Conservation (phyloP, 495 filamentous ascomycete species). For the Hypoxylon cercidicola region DNA sequence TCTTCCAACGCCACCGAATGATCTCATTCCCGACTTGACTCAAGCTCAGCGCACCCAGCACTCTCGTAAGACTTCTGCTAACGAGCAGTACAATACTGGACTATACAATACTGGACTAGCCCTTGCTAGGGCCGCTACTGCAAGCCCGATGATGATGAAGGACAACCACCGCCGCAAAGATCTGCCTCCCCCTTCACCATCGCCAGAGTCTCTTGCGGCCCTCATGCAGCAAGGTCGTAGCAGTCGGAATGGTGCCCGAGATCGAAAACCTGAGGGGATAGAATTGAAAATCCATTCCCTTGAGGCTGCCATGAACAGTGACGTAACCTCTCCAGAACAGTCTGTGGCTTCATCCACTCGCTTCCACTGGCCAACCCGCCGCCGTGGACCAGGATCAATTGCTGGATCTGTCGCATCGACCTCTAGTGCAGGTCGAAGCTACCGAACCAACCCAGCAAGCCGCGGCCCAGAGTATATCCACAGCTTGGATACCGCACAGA, state of each 20-base stretch:
- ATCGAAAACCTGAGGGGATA: slow-evolving; percentile 83
- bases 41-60: slow-evolving; percentile 29
- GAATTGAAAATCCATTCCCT: slow-evolving; percentile 75
- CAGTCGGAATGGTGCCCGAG: slow-evolving; percentile 75
- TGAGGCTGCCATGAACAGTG: slow-evolving; percentile 62
- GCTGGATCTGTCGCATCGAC: slow-evolving; percentile 57
- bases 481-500: slow-evolving; percentile 81
- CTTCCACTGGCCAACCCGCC: slow-evolving; percentile 59
- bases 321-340: slow-evolving; percentile 61
- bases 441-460: slow-evolving; percentile 46
- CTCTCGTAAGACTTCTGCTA: slow-evolving; percentile 28
- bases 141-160: slow-evolving; percentile 62
- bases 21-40: slow-evolving; percentile 22
- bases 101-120: slow-evolving; percentile 42
- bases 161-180: slow-evolving; percentile 45
- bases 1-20: slow-evolving; percentile 47
- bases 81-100: slow-evolving; percentile 33
- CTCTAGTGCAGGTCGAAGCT: slow-evolving; percentile 52
- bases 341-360: slow-evolving; percentile 56
- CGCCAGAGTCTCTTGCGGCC: slow-evolving; percentile 53
- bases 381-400: slow-evolving; percentile 58
- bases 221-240: slow-evolving; percentile 66
- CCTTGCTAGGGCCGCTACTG: slow-evolving; percentile 54
- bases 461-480: slow-evolving; percentile 85
- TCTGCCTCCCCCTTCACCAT: slow-evolving; percentile 62